Evolutionary conservation across 331 rosid species (phyloP).

Genomic region (Pyrus hybrid): DNA sequence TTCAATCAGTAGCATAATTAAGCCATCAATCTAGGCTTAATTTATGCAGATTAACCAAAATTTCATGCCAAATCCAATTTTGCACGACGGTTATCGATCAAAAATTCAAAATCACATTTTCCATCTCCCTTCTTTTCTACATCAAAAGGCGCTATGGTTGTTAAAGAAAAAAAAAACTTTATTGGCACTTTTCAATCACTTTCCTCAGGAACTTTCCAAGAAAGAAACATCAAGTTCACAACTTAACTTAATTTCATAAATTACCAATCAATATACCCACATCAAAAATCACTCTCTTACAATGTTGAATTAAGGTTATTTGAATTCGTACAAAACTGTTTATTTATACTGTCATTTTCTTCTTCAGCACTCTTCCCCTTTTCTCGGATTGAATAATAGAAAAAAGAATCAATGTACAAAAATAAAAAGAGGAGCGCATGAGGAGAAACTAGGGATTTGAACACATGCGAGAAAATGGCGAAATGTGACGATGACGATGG

Average conservation of each 20-base stretch:
- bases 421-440: not conserved
- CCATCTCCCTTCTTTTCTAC: not conserved
- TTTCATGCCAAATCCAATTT: not conserved
- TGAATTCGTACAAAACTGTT: no score
- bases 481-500: not conserved
- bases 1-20: not conserved
- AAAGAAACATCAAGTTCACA: slow-evolving; percentile 4
- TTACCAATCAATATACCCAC: not conserved
- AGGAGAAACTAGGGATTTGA: no score
- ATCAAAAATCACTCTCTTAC: no score
- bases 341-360: no score
- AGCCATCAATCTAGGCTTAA: not conserved
- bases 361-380: no score
- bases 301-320: no score
- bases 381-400: no score
- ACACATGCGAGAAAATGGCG: not conserved
- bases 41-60: not conserved
- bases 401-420: not conserved
- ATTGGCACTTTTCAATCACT: not conserved
- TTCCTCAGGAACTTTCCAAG: not conserved
- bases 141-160: not conserved
- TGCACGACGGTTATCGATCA: not conserved
- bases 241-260: slow-evolving; percentile 8
- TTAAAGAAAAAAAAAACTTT: not conserved
- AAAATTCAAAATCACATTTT: not conserved